Evolutionary conservation across 331 rosid genomes (phyloP).

Genomic region (Quercus lobata): DNA sequence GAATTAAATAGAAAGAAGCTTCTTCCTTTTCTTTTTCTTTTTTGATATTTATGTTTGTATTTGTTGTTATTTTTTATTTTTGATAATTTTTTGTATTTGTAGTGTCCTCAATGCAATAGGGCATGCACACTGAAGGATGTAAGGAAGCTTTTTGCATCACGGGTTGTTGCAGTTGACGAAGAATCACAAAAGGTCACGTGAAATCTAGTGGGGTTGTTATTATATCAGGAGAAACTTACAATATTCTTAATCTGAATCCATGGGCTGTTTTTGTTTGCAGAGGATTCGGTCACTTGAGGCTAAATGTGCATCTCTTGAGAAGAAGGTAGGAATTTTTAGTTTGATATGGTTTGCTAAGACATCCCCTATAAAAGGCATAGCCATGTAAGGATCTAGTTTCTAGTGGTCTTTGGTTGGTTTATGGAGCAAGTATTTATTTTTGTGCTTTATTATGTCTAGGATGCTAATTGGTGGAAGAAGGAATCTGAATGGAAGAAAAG

Average conservation of each 20-base stretch:
- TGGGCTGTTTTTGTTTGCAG: conserved; percentile 36
- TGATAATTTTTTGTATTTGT: not conserved
- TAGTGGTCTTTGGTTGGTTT: conserved; percentile 1
- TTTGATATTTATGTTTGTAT: not conserved
- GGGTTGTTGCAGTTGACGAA: conserved; percentile 58
- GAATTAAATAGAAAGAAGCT: not conserved
- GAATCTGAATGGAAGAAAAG: conserved; percentile 56
- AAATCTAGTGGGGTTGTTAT: not conserved
- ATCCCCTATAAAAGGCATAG: not conserved
- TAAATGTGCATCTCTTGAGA: conserved; percentile 62
- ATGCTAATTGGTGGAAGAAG: conserved; percentile 49
- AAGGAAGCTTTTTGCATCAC: conserved; percentile 70
- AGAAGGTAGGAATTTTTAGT: conserved; percentile 45
- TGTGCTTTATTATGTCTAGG: conserved; percentile 39
- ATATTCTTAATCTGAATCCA: not conserved
- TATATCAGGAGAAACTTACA: not conserved
- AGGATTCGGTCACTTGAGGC: conserved; percentile 63
- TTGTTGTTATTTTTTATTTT: not conserved
- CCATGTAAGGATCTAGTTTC: conserved; percentile 10
- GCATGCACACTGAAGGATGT: conserved; percentile 69
- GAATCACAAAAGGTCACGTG: conserved; percentile 64
- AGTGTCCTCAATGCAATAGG: conserved; percentile 95
- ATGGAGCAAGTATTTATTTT: conserved; percentile 8
- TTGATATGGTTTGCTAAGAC: not conserved
- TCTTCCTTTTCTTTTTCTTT: not conserved